Evolutionary conservation across 2,329 filamentous ascomycete genomes (phyloP), one percentile per base, ranked within the genome.

Genomic region (Keithomyces neogunnii): DNA sequence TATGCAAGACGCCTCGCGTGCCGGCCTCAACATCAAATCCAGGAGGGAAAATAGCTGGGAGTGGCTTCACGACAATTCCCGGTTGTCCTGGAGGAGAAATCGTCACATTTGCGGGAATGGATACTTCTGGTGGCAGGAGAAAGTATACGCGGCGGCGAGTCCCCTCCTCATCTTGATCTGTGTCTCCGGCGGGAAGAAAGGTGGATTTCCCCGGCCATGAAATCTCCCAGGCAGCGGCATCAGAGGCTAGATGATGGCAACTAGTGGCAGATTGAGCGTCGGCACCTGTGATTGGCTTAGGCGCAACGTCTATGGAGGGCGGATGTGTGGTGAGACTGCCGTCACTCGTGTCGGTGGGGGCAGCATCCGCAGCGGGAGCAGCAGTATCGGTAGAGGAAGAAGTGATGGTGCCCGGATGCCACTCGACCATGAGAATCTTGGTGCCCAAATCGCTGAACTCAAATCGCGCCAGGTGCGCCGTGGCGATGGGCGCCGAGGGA

Each of bases 391-490:
- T 47, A 26, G 45, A 28, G 33, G 48, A 42, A 46, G 44, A 42
- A 28, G 47, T 48, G 36, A 56, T 56, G 42, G 59, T 58, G 47
- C 58, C 59, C 39, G 69, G 65, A 64, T 88, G 83, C 90, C 90
- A 96, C 67, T 96, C 89, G 39, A 95, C 85, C 89, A 96, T 93
- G 60, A 96, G 73, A 56, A 96, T 85, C 73, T 95, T 96, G 56
- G 89, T 95, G 40, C 89, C 89, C 57, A 91, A 86, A 61, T 89
- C 88, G 47, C 82, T 86, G 65, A 95, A 95, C 66, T 96, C 90
- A 69, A 95, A 96, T 53, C 90, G 84, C 45, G 89, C 74, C 69
- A 53, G 72, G 71, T 60, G 76, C 67, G 60, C 57, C 31, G 61
- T 62, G 30, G 55, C 50, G 35, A 59, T 56, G 36, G 51, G 45